Conservation (phyloP, 768 basidiomycete genomes). For the Tricholoma saponaceum region DNA sequence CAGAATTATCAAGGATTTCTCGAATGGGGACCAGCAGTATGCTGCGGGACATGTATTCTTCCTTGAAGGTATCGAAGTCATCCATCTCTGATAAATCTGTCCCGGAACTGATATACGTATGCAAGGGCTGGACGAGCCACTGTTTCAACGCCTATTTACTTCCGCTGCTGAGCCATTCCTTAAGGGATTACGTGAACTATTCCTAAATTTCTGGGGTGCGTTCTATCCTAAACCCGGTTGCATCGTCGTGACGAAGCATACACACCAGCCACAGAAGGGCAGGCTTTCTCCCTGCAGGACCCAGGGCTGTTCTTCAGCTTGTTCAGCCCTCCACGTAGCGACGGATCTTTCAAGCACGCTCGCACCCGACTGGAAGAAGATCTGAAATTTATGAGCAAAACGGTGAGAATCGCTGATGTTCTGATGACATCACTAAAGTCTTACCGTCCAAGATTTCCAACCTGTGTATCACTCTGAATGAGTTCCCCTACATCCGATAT, state of each 20-base stretch:
- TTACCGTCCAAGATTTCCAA: slow-evolving; percentile 65
- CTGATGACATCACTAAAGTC: not conserved
- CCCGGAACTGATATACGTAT: not conserved
- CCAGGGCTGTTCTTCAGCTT: slow-evolving; percentile 85
- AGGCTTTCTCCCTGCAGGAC: slow-evolving; percentile 74
- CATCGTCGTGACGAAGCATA: slow-evolving; percentile 3
- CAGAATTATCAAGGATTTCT: slow-evolving; percentile 84
- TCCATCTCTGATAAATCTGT: not conserved
- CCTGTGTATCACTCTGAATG: slow-evolving; percentile 83
- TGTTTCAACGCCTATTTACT: slow-evolving; percentile 72
- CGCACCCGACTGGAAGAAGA: slow-evolving; percentile 85
- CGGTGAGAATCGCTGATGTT: slow-evolving; percentile 38
- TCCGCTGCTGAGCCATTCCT: slow-evolving; percentile 77
- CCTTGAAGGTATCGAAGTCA: slow-evolving; percentile 60
- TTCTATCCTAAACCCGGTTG: slow-evolving; percentile 2
- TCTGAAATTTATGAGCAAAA: slow-evolving; percentile 68
- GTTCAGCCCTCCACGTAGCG: slow-evolving; percentile 79
- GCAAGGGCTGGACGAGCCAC: slow-evolving; percentile 71
- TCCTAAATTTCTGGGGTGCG: slow-evolving; percentile 91
- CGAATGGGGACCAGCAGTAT: slow-evolving; percentile 57
- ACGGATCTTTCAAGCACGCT: slow-evolving; percentile 60
- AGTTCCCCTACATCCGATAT: slow-evolving; percentile 91
- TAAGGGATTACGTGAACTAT: slow-evolving; percentile 79
- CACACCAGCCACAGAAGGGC: slow-evolving; percentile 72
- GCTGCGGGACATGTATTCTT: slow-evolving; percentile 90